Base-by-base conservation (phyloP, 441 rosid genomes). In the Pelargonium myrrhifolium region DNA sequence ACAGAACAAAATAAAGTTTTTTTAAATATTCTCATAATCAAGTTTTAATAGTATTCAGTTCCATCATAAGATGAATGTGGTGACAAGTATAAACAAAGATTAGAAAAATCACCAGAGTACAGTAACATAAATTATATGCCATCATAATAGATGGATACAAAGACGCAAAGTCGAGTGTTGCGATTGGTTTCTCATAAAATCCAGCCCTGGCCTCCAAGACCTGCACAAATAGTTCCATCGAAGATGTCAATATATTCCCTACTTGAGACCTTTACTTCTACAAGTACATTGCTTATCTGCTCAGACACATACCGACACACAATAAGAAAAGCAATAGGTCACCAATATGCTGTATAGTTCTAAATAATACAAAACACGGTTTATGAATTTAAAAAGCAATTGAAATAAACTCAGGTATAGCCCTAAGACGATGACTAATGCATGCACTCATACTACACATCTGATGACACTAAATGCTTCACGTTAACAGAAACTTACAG, bases 121-220 rank as follows among this genome's bases (percentile, higher is more conserved):
- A 90, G 82, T 92, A 94, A 75, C 99, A 94, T 49, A 94, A 77
- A 83, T 94, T 94, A 82, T 90, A 94, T 43, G 99, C 99, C 99
- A 92, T 94, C 99, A 94, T 94, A 75, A 94, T 92, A 42, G 98
- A 95, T 47, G 99, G 99, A 83, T 95, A 95, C 66, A 95, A 63
- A 72, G 99, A 95, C 66, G 99, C 98, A 80, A 92, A 95, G 88
- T 95, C 99, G 71, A 95, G 75, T 65, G 98, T 95, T 51, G 98
- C 97, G 80, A 90, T 90, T 61, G 97, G 98, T 79, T 88, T 89
- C 72, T 95, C 96, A 73, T 92, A 95, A 81, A 87, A 95, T 70
- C 98, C 98, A 53, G 94, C 87, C 71, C 66, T 89, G 55, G 99
- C 91, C 80, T 90, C 98, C 89, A 95, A 82, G 65, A 94, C 97